Base-by-base conservation (phyloP, 495 filamentous ascomycete species). In the Parachaetomium inaequale region DNA sequence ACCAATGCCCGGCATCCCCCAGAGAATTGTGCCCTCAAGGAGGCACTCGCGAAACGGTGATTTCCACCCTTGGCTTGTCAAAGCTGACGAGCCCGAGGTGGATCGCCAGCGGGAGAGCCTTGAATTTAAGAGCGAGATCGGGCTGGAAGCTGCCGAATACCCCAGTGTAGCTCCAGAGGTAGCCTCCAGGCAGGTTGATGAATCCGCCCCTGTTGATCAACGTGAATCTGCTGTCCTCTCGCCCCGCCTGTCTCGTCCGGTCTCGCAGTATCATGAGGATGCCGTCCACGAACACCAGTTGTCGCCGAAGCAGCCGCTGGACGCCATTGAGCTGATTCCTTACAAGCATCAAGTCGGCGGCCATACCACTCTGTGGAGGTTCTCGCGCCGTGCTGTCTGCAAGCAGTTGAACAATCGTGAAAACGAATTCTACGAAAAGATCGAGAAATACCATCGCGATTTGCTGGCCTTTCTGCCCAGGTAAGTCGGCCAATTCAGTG, bases 311-410 rank as follows among this genome's bases (percentile, higher is more conserved):
- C 59, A 78, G 63, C 92, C 93, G 17, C 74, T 95, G 25, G 91
- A 93, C 19, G 93, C 93, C 14, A 95, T 98, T 65, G 93, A 97
- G 72, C 79, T 98, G 63, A 96, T 97, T 64, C 94, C 94, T 6
- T 98, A 96, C 73, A 89, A 90, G 47, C 94, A 98, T 74, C 94
- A 98, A 72, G 94, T 98, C 58, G 94, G 94, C 21, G 94, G 94
- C 1, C 94, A 98, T 75, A 96, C 90, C 2, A 97, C 92, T 0
- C 85, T 98, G 25, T 98, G 96, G 79, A 88, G 94, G 29, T 98
- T 98, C 67, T 98, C 94, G 23, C 85, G 89, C 49, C 86, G 92
- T 63, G 94, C 94, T 57, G 93, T 98, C 19, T 98, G 95, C 81
- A 98, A 98, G 74, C 91, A 96, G 77, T 83, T 98, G 64, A 98